A percentile compares a stretch with the other conserved stretches of the same genome.
Conservation (phyloP, 139 green algal genomes). For the Ettlia oleoabundans region DNA sequence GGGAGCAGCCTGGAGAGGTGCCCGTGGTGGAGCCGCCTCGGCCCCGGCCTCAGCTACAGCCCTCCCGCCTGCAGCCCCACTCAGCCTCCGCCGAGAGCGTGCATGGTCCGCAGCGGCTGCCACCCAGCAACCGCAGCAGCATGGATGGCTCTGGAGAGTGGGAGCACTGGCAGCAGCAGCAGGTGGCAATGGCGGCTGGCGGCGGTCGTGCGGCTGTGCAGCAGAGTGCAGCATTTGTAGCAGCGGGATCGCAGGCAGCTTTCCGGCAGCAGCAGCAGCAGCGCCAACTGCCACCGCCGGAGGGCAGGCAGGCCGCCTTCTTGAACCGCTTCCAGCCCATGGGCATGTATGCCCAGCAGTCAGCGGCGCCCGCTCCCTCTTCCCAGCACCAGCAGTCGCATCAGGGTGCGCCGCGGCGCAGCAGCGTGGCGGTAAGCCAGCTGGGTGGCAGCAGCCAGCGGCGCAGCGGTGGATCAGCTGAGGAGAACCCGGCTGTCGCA, state of each 20-base stretch:
- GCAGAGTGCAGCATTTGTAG: not conserved
- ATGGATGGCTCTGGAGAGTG: not conserved
- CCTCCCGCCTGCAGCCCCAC: not conserved
- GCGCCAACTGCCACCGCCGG: not conserved
- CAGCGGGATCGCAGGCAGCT: not conserved
- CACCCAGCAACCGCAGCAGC: conserved; percentile 14
- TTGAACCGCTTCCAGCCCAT: conserved; percentile 31
- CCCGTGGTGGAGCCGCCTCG: not conserved
- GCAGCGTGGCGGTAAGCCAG: conserved; percentile 22
- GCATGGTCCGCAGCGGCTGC: not conserved
- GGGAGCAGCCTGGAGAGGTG: not conserved
- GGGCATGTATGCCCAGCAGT: conserved; percentile 11
- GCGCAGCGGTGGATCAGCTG: not conserved
- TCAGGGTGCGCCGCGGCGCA: not conserved
- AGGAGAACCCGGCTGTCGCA: not conserved
- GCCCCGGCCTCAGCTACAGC: not conserved
- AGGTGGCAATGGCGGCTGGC: not conserved
- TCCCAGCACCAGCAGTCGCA: not conserved
- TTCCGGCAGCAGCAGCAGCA: not conserved
- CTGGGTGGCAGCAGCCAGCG: not conserved
- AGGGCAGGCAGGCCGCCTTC: conserved; percentile 11
- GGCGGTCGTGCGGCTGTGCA: not conserved
- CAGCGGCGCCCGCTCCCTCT: not conserved
- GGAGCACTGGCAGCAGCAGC: not conserved
- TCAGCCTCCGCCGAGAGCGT: not conserved